Evolutionary conservation across 2,329 filamentous ascomycete species (phyloP), one percentile per base, ranked within the genome.

Genomic region (Fusarium camptoceras): DNA sequence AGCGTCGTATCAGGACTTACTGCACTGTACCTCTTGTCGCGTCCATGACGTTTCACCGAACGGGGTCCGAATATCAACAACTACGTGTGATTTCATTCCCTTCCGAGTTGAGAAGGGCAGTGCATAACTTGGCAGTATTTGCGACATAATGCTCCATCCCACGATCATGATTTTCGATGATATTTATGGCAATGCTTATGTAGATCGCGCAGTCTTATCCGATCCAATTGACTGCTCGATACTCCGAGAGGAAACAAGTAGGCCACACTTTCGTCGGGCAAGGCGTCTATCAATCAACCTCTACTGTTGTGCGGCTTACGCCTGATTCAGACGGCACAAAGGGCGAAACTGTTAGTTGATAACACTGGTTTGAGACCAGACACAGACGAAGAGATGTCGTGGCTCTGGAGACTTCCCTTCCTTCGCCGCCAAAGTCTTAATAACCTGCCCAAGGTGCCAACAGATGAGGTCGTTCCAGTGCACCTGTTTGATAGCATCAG

Each of bases 381-480:
- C 34, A 37, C 34, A 2, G 10, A 37, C 34, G 18, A 37, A 37
- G 34, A n/a, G 2, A 37, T 37, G 34, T 37, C 34, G 34, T 37
- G 34, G 34, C 10, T 37, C 18, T 37, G 18, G 0, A 37, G 34
- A 7, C 34, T 37, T n/a, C 10, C 34, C 34, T 37, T 37, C 18
- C 3, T n/a, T 37, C 18, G 18, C 2, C 34, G 18, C 18, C 34
- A 37, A 37, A 37, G 18, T 10, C 6, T 37, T 4, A 37, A 37
- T 10, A 37, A n/a, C 3, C 34, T 37, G 5, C 34, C 34, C 34
- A 37, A n/a, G 18, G 34, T 37, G 18, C 34, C 34, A n/a, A 37
- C 66, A 42, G 66, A 68, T 57, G 66, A 68, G 14, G 41, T 64
- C 27, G 49, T 68, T 8, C 64, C 66, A 4, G 64, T 68, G 14